Base-by-base conservation (phyloP, 768 basidiomycete species). In the Amanita phalloides region DNA sequence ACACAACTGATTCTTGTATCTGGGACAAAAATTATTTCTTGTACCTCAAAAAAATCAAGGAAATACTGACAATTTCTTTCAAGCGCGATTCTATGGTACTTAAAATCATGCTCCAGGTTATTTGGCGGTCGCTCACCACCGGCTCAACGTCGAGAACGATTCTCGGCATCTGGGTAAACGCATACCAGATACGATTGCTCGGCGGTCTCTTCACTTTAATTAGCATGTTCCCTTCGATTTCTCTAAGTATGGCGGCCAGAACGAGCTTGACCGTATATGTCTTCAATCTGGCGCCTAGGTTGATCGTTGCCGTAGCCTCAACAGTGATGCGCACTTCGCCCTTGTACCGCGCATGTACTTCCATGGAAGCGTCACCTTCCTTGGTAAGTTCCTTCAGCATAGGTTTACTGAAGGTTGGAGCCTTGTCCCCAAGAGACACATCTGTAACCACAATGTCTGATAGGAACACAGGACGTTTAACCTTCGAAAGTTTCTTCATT, bases 301-400 rank as follows among this genome's bases (percentile, higher is more conserved):
- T 86, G 64, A 97, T 89, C 17, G 85, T 86, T 1, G 88, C 93
- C 0, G 86, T 88, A 1, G 94, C 90, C 62, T 90, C 86, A 25
- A 96, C 78, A 4, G 90, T 96, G 52, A 96, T 86, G 13, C 92
- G 78, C 23, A 97, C 70, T 61, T 91, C 90, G 44, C 93, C 92
- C 63, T 86, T 85, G 72, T 88, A 94, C 10, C 73, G 74, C 23
- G 95, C 66, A 55, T 87, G 84, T 5, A 94, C 79, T 61, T 97
- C 95, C 61, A 98, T 71, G 4, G 90, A 77, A 0, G 92, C 91
- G 57, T 95, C 90, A 14, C 96, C 96, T 52, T 96, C 92, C 57
- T 85, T 83, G 1, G 92, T 95, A 50, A 97, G 81, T 60, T 97
- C 92, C 69, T 98, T 98, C 51, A 99, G 74, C 95, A 98, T 97